Base-by-base conservation (phyloP, 192 early-diverging fungal species). In the Dimargaris cristalligena region DNA sequence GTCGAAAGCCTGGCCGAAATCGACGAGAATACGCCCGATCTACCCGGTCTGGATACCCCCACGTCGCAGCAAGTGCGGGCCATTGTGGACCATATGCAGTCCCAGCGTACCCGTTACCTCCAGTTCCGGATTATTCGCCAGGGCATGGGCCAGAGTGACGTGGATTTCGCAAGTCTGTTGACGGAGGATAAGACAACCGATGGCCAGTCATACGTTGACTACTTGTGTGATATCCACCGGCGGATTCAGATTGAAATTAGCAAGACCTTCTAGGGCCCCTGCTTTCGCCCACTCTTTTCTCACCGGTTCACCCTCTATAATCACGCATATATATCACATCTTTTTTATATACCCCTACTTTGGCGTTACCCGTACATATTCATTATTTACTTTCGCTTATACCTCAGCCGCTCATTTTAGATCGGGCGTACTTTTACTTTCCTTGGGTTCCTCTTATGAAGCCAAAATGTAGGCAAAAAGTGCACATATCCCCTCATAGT, bases 121-220 rank as follows among this genome's bases (percentile, higher is more conserved):
- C 69, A 77, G 32, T 60, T 88, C 23, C 79, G 79, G 51, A 73
- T 98, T 60, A 80, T 89, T 16, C 83, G 95, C 38, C 91, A 95
- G 62, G 81, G 83, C 33, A 63, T 88, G 63, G 95, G 95, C 63
- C 76, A 80, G 59, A 56, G 74, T 4, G 95, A 98, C 64, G 66
- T 80, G 11, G 84, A 87, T 58, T 90, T 95, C 69, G 73, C 76
- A 13, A 76, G 80, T 28, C 64, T 82, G 59, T 67, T 98, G 61
- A 68, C 83, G 16, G 95, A 98, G 71, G 95, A 98, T 71, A 82
- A 87, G 65, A 89, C 87, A 62, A 80, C 82, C 48, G 90, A 87
- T 48, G 79, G 80, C 54, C 83, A 90, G 85, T 82, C 80, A 13
- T 98, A 98, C 68, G 91, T 96, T 8, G 94, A 98, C 63, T 95